Evolutionary conservation across 1,139 yeast species (phyloP), one percentile per base, ranked within the genome.

Genomic region (Diutina sp.): DNA sequence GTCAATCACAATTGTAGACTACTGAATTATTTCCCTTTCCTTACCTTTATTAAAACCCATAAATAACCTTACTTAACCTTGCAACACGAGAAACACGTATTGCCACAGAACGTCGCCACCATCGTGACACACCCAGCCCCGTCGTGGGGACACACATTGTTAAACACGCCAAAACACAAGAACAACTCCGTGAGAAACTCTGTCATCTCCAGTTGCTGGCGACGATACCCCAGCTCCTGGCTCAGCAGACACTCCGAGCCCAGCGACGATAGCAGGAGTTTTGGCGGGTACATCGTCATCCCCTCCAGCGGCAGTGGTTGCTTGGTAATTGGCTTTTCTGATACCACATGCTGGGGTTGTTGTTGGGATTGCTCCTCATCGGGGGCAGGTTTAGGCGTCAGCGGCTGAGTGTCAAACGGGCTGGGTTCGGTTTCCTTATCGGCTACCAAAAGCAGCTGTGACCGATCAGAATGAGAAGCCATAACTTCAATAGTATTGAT

Each of bases 41-140:
- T 32, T 32, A 35, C 14, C 41, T n/a, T 4, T 35, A n/a, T 35
- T 11, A 2, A 9, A 35, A 35, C 41, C 41, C 14, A 45, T 45
- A 45, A 45, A 21, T 21, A 21, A 7, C 28, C 21, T 46, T 30
- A 50, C 28, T 50, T 50, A 11, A 50, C 53, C 28, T 32, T 50
- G 32, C 53, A 50, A 32, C 53, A 50, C 18, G 53, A 50, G 21
- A 29, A 50, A 18, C 32, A 9, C 9, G 53, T 50, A 32, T 50
- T 50, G 12, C 53, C 53, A 50, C 53, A 50, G 18, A 50, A 50
- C n/a, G 45, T 30, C 28, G 53, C 53, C 28, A 32, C 32, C 53
- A 50, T 50, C 18, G 53, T 32, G 11, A 50, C 32, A 18, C 53
- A 50, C 41, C 53, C 53, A 8, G 53, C 53, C 4, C 53, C 53